Evolutionary conservation across 78 protist genomes (phyloP).

Genomic region (Dictyostelium intermedium): DNA sequence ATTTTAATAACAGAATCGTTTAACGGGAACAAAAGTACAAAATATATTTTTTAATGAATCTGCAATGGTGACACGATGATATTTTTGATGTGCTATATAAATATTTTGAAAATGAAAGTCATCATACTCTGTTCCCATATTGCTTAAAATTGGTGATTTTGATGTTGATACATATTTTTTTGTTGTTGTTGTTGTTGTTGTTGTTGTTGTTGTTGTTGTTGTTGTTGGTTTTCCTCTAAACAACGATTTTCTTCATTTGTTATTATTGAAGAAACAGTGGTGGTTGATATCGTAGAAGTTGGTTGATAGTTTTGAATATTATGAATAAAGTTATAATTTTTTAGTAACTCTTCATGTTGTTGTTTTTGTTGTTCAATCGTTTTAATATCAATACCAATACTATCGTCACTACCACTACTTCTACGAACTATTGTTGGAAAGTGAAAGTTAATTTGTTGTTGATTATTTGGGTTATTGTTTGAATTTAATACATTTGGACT

Average conservation of each 20-base stretch:
- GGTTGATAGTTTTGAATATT: slow-evolving; percentile 33
- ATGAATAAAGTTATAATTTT: not conserved
- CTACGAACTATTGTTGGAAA: not conserved
- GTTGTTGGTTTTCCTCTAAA: not conserved
- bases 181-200: not conserved
- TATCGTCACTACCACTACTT: no score
- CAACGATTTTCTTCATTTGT: not conserved
- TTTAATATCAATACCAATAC: no score
- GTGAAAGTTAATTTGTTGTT: not conserved
- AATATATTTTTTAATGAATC: slow-evolving; percentile 34
- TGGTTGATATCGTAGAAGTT: not conserved
- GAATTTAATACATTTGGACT: slow-evolving; percentile 7
- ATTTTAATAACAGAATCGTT: not conserved
- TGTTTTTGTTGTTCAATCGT: not conserved
- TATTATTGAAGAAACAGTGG: not conserved
- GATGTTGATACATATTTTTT: not conserved
- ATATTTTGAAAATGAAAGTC: not conserved
- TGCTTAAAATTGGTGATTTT: not conserved
- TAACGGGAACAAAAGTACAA: not conserved
- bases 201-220: not conserved
- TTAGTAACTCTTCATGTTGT: not conserved
- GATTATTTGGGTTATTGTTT: not conserved
- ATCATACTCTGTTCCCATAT: not conserved
- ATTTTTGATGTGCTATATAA: not conserved
- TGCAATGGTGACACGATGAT: not conserved